These are phyloP conservation scores for Malassezia japonica DNA, from an alignment of 1,284 basidiomycete genomes.

Conservation along the genomic window DNA sequence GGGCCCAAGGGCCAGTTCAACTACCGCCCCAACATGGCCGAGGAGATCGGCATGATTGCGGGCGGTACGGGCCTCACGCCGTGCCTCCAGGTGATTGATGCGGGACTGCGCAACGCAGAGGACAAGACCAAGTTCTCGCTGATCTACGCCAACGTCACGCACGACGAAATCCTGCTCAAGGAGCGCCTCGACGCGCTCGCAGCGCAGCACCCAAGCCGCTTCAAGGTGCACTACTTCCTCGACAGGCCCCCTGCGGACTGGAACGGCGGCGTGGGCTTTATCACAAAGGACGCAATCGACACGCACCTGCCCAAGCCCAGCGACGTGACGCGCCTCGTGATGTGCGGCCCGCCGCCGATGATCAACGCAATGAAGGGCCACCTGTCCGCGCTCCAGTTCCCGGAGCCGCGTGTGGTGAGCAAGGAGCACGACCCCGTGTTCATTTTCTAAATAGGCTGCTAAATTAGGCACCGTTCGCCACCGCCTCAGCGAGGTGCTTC, in stretches of 20 bases:
- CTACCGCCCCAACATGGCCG: conserved; percentile 49
- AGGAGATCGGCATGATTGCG: conserved; percentile 82
- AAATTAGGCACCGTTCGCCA: conserved; percentile 21
- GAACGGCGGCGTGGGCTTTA: conserved; percentile 81
- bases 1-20: conserved; percentile 82
- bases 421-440: conserved; percentile 56
- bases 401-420: conserved; percentile 68
- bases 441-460: conserved; percentile 10
- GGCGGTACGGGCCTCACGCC: conserved; percentile 89
- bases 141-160: conserved; percentile 84
- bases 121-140: conserved; percentile 82
- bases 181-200: conserved; percentile 74
- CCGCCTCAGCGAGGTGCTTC: conserved; percentile 58
- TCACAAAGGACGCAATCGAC: conserved; percentile 85
- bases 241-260: conserved; percentile 78
- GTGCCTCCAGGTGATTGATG: conserved; percentile 70
- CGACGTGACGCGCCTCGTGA: conserved; percentile 48
- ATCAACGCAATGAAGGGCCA: conserved; percentile 93
- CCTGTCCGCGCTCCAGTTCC: conserved; percentile 74
- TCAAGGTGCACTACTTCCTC: conserved; percentile 77
- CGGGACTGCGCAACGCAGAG: conserved; percentile 70
- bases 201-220: conserved; percentile 56
- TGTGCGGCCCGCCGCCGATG: conserved; percentile 80
- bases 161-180: conserved; percentile 58
- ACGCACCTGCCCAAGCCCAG: conserved; percentile 49